Evolutionary conservation across 441 rosid species (phyloP), one percentile per base, ranked within the genome.

Genomic region (Bocquillonia castaneifolia): DNA sequence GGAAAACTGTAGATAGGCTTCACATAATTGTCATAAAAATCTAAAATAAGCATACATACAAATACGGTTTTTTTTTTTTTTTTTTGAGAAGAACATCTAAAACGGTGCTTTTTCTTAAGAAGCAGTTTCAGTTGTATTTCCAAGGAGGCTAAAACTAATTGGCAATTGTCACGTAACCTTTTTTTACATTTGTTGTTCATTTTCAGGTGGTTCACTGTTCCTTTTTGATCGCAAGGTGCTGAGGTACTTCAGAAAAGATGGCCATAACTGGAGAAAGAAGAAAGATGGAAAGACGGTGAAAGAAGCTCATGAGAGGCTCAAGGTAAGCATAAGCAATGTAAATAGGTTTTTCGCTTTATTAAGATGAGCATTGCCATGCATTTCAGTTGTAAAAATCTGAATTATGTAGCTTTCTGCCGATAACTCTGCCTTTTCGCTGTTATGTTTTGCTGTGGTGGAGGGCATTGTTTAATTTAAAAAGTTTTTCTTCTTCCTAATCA

Each of bases 231-330:
- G 80, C 48, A 77, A 77, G 68, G 80, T 69, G 54, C 28, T 69
- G 52, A 72, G 80, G 55, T 77, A 77, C 71, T 77, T 77, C 59
- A 69, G 80, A 60, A 77, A 77, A 56, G 80, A 77, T 69, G 80
- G 80, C 1, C 80, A 72, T 59, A 77, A 53, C 60, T 77, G 80
- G 80, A 77, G 80, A 66, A 77, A 77, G 71, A 72, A 73, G 32
- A 72, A 60, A 47, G 77, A 77, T 69, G 80, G 80, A 23, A 77
- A 73, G 71, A 77, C 77, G 1, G 74, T 72, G 37, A 77, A 65
- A 48, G 80, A 77, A 69, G 80, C 74, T 72, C 80, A 77, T 59
- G 80, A 72, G 61, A 68, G 42, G 69, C 77, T 77, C 53, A 77
- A 73, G 74, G 80, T 77, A 59, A 45, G 68, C 55, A 40, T 53